These are phyloP conservation scores for Epichloe baconii DNA, from an alignment of 2,329 filamentous ascomycete species.

Conservation along the genomic window DNA sequence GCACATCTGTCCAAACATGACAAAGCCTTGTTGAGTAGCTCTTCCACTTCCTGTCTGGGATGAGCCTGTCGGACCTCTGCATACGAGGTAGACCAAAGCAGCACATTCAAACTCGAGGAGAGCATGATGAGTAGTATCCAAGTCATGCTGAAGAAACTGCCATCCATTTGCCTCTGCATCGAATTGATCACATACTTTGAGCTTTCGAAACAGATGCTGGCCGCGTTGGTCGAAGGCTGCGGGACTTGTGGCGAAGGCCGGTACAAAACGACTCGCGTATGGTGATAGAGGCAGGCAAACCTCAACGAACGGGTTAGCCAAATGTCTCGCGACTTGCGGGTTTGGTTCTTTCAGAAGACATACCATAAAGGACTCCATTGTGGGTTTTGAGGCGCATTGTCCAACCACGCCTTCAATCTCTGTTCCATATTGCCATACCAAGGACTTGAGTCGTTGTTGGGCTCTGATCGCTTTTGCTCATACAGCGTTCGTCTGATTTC, in stretches of 20 bases:
- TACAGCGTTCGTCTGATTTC: slow-evolving; percentile 82
- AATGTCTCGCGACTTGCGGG: background rate
- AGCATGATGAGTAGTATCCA: slow-evolving; percentile 87
- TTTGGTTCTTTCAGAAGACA: slow-evolving; percentile 13
- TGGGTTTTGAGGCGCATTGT: slow-evolving; percentile 57
- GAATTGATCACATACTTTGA: slow-evolving; percentile 71
- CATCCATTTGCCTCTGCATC: slow-evolving; percentile 67
- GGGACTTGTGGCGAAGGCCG: slow-evolving; percentile 87
- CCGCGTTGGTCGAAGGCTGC: slow-evolving; percentile 67
- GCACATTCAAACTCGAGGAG: slow-evolving; percentile 83
- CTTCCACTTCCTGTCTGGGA: slow-evolving; percentile 60
- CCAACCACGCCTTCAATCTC: slow-evolving; percentile 69
- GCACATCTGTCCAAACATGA: slow-evolving; percentile 69
- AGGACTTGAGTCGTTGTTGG: slow-evolving; percentile 66
- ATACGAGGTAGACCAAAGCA: slow-evolving; percentile 87
- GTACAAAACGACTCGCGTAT: slow-evolving; percentile 78
- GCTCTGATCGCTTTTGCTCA: slow-evolving; percentile 65
- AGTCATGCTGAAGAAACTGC: slow-evolving; percentile 67
- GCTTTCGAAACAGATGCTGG: slow-evolving; percentile 70
- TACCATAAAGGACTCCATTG: slow-evolving; percentile 70
- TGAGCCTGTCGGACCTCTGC: slow-evolving; percentile 65
- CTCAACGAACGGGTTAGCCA: slow-evolving; percentile 20
- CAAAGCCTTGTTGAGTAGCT: slow-evolving; percentile 59
- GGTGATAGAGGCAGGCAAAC: slow-evolving; percentile 62
- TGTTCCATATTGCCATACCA: slow-evolving; percentile 76